These are phyloP conservation scores for Termitomyces sp. DNA, from an alignment of 768 basidiomycete species.

Conservation along the genomic window DNA sequence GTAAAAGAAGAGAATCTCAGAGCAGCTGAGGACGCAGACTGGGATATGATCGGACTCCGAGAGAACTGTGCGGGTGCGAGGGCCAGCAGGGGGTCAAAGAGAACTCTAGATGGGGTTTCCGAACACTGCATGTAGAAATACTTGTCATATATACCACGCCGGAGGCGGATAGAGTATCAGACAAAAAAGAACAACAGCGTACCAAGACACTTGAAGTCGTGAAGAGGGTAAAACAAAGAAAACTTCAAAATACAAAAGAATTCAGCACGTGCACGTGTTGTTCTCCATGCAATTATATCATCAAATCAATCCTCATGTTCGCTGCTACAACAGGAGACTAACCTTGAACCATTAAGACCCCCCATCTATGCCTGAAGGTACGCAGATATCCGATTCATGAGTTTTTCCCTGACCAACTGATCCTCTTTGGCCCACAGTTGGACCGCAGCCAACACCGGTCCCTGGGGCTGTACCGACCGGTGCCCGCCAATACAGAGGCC, in stretches of 20 bases:
- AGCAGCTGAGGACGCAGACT: not conserved
- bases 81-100: not conserved
- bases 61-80: not conserved
- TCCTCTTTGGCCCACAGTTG: not conserved
- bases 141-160: not conserved
- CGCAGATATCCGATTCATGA: not conserved
- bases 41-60: not conserved
- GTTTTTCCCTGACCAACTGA: not conserved
- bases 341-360: not conserved
- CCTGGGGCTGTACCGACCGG: not conserved
- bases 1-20: not conserved
- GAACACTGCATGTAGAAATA: not conserved
- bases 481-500: conserved; percentile 6
- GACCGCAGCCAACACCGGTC: conserved; percentile 2
- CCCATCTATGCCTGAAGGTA: conserved; percentile 3
- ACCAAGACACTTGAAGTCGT: too few relatives aligned
- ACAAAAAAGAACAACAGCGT: not conserved
- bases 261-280: not conserved
- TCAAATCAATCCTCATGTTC: not conserved
- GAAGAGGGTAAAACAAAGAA: not conserved
- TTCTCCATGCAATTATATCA: not conserved
- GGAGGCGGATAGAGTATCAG: not conserved
- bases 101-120: not conserved
- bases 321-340: not conserved
- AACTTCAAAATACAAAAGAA: not conserved